A percentile compares a stretch with the other conserved stretches of the same genome.
phyloP scores from a whole-genome alignment of 495 filamentous ascomycete genomes.

The Tetracladium marchalianum region DNA sequence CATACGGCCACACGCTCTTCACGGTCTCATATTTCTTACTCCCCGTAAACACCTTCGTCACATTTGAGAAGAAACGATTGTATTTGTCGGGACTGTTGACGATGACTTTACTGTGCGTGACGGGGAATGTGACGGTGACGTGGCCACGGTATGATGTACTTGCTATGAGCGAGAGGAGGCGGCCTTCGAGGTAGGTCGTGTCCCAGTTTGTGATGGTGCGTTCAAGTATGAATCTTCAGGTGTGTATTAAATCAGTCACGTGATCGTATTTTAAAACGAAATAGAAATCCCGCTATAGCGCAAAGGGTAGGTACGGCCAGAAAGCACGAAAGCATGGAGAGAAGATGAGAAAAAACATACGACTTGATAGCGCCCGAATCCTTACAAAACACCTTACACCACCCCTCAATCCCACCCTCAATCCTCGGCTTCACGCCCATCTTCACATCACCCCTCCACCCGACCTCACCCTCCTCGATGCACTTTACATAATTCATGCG shows the following conservation, averaged over 20 bases:
- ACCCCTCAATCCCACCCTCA: conserved; percentile 32
- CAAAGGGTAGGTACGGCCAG: no score
- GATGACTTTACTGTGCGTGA: conserved; percentile 37
- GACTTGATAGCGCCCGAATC: conserved; percentile 34
- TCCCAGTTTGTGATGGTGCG: conserved; percentile 41
- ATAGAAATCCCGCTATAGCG: no score
- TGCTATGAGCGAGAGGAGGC: conserved; percentile 35
- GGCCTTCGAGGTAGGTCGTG: conserved; percentile 39
- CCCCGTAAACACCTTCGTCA: conserved; percentile 31
- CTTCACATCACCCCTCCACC: conserved; percentile 34
- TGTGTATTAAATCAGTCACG: not conserved
- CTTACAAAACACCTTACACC: conserved; percentile 36
- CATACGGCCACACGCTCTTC: conserved; percentile 19
- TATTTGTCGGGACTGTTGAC: conserved; percentile 39
- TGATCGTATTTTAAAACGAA: not conserved
- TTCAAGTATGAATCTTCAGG: conserved; percentile 31
- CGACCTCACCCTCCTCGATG: conserved; percentile 36
- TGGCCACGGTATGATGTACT: conserved; percentile 34
- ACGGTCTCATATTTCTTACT: conserved; percentile 17
- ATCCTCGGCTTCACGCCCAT: conserved; percentile 26
- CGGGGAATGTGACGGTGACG: conserved; percentile 38
- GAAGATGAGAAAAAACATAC: conserved; percentile 10
- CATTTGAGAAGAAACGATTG: conserved; percentile 41
- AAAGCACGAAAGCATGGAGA: not conserved
- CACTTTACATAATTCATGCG: conserved; percentile 43